Evolutionary conservation across 2,329 filamentous ascomycete species (phyloP), one percentile per base, ranked within the genome.

Genomic region (Penicillium occitanis): DNA sequence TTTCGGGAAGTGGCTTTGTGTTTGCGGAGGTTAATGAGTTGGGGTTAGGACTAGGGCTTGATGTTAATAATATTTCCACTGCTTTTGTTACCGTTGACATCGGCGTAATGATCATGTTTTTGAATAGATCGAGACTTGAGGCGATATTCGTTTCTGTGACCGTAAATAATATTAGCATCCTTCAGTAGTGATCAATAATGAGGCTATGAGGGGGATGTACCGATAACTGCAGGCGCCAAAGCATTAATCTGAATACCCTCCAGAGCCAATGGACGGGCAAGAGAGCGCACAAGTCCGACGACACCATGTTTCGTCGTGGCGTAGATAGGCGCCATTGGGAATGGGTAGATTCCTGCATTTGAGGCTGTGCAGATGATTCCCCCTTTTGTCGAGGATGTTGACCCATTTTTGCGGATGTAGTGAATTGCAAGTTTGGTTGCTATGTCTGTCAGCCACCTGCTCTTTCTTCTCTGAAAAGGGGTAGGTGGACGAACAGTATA

Each of bases 311-410:
- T 86, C 13, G 80, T 78, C 2, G 80, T 77, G 2, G 81, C 78
- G 68, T 86, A 86, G 5, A 85, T 69, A 0, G 84, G 84, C 1
- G 82, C 81, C 1, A 81, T 78, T 0, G 83, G 80, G 64, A 86
- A 84, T 0, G 83, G 77, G 68, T 86, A 86, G 0, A 86, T 61
- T 0, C 84, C 84, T 1, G 82, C 83, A 70, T 85, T 85, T 3
- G 83, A 85, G 0, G 84, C 80, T 0, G 84, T 86, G 75, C 83
- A 85, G 61, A 86, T 77, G 50, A 86, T 83, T 6, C 76, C 77
- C 0, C 83, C 83, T 30, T 78, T 75, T n/a, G 77, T n/a, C 71
- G 70, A 66, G 1, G 78, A 78, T 51, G 68, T 73, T 1, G 73
- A 79, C 10, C 64, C 58, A 7, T 57, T 53, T 10, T 37, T 60